A percentile compares a stretch with the other conserved stretches of the same genome.
phyloP scores from a whole-genome alignment of 1,284 basidiomycete species.

The Sporisorium iseilematis-ciliati region DNA sequence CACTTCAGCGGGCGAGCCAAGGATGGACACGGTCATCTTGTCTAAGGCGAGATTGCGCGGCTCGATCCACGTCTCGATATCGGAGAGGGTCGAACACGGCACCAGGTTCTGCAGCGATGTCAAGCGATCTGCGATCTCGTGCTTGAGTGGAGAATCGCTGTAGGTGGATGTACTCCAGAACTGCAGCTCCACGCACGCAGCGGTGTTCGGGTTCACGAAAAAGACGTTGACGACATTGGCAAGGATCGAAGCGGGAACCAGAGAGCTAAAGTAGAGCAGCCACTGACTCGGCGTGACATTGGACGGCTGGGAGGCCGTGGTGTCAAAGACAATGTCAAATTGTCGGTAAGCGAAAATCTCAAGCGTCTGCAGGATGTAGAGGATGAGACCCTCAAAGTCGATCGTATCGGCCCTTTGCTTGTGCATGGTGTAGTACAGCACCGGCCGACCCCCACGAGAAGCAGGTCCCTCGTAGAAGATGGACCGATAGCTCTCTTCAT shows the following conservation, averaged over 20 bases:
- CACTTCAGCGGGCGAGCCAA: constrained; percentile 43
- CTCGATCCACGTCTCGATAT: constrained; percentile 60
- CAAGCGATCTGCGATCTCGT: constrained; percentile 38
- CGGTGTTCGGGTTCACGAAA: constrained; percentile 61
- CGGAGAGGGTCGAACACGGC: constrained; percentile 45
- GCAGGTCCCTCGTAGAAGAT: constrained; percentile 60
- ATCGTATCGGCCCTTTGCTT: constrained; percentile 81
- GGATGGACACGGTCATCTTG: constrained; percentile 48
- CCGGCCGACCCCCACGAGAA: constrained; percentile 69
- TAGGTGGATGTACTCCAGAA: constrained; percentile 34
- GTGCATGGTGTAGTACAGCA: constrained; percentile 72
- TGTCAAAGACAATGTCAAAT: constrained; percentile 60
- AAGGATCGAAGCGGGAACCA: constrained; percentile 53
- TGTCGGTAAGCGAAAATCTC: constrained; percentile 43
- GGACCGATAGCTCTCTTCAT: constrained; percentile 52
- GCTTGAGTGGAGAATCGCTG: constrained; percentile 33
- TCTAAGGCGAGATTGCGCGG: constrained; percentile 58
- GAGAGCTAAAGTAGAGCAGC: constrained; percentile 58
- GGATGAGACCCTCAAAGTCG: constrained; percentile 84
- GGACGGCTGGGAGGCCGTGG: constrained; percentile 48
- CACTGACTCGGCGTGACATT: constrained; percentile 60
- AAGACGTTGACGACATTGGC: constrained; percentile 57
- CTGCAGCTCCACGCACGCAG: constrained; percentile 43
- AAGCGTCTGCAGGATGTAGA: constrained; percentile 56
- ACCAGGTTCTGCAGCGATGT: constrained; percentile 38